Evolutionary conservation across 2,329 filamentous ascomycete species (phyloP), one percentile per base, ranked within the genome.

Genomic region (Neophaeococcomyces mojaviensis): DNA sequence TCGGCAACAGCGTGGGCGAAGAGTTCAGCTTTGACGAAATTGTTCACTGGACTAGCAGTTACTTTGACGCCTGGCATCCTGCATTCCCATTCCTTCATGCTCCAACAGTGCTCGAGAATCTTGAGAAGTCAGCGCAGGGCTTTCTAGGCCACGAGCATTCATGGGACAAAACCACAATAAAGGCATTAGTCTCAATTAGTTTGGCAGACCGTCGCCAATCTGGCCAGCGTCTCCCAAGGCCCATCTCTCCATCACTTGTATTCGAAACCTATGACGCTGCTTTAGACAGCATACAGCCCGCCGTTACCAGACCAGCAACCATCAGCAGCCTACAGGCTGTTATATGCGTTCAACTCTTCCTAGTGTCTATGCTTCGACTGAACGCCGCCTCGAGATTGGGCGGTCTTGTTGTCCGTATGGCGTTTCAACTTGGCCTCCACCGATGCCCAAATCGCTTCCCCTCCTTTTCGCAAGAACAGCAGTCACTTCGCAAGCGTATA

Each of bases 21-120:
- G 49, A 53, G 1, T 47, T 65, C n/a, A 55, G 58, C 0, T 78
- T 78, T 48, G 71, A 76, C 7, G 63, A 73, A 15, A 61, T 78
- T 13, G 62, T 75, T 1, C 57, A 63, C 3, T 77, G 72, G 69
- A 73, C 71, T 4, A 65, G 64, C 39, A 71, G 66, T 38, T 80
- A 77, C 50, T 79, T 79, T 49, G 68, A 77, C 19, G 68, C 72
- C 13, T 80, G 77, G 77, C 77, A 80, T 51, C 70, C 73, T 0
- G 66, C 74, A 2, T 72, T 77, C 34, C 77, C 77, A 0, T 79
- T 77, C 44, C 62, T 79, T 4, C 72, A 77, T 51, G 77, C 72
- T 1, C 74, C 75, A 1, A 66, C 69, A 3, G 61, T 78, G 2
- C 61, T 79, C 2, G 61, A 64, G 13, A 57, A 65, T 1, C 67